Conservation (phyloP, 108 stramenopile species). For the Fistulifera pelliculosa region DNA sequence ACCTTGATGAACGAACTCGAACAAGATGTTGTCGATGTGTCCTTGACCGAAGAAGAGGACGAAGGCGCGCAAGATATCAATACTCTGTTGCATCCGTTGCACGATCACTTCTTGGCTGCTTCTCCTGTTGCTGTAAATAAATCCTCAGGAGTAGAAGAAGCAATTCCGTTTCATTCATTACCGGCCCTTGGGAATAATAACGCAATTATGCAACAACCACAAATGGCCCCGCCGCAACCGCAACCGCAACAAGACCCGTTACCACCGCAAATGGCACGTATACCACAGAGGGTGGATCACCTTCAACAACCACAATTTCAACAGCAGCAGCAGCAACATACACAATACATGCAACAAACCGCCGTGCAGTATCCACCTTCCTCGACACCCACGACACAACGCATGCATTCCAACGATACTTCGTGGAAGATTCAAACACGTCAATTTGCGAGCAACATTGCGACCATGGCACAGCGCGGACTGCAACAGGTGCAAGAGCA, state of each 20-base stretch:
- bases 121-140: background rate
- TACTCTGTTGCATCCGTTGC: slow-evolving; percentile 7
- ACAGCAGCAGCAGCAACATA: no score
- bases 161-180: no score
- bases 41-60: slow-evolving; percentile 18
- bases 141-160: slow-evolving; percentile 3
- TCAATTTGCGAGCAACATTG: slow-evolving; percentile 36
- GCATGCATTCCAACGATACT: no score
- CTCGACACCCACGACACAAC: no score
- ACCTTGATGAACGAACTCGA: slow-evolving; percentile 8
- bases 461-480: slow-evolving; percentile 38
- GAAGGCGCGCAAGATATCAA: no score
- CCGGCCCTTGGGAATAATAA: no score
- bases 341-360: no score
- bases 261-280: no score
- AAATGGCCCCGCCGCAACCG: no score
- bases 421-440: slow-evolving; percentile 10
- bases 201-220: no score
- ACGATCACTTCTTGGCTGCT: slow-evolving; percentile 15
- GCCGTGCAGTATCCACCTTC: no score
- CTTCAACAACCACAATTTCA: slow-evolving; percentile 1
- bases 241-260: background rate
- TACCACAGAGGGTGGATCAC: no score
- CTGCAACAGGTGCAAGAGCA: slow-evolving; percentile 3
- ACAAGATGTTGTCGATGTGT: slow-evolving; percentile 8